Percentiles rank a stretch among this genome's conserved stretches.
Conservation (phyloP, 176 grass and related monocot genomes). For the Alopecurus myosuroides region DNA sequence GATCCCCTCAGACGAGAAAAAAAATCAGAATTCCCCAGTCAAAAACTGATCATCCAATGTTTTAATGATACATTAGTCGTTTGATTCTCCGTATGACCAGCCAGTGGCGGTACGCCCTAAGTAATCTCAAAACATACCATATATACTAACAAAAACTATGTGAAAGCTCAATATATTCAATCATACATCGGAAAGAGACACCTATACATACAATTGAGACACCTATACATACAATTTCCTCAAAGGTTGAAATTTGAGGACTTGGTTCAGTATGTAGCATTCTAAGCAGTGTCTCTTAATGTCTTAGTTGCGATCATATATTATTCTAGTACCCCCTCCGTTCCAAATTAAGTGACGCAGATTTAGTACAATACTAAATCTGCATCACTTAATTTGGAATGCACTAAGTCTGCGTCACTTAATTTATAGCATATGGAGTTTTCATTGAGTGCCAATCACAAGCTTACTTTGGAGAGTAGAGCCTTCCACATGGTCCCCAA, state of each 20-base stretch:
- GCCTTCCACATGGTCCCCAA: conserved; percentile 19
- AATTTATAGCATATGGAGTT: no score
- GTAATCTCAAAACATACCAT: background rate
- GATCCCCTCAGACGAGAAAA: background rate
- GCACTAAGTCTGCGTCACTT: no score
- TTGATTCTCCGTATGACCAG: background rate
- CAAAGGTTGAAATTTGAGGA: background rate
- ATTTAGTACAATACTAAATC: no score
- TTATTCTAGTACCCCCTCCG: background rate
- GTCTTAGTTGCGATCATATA: background rate
- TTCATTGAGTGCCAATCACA: background rate
- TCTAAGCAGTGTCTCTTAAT: background rate
- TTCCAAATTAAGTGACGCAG: no score
- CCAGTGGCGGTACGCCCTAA: background rate
- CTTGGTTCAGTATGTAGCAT: background rate
- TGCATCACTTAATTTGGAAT: no score
- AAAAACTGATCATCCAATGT: background rate
- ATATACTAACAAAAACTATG: background rate
- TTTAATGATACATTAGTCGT: background rate
- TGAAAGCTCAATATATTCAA: background rate
- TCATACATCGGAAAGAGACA: background rate
- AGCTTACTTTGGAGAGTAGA: conserved; percentile 55
- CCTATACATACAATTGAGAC: no score
- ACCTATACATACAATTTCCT: background rate
- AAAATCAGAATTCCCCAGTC: background rate